Evolutionary conservation across 2,329 filamentous ascomycete species (phyloP).

Genomic region (Hortaea werneckii): DNA sequence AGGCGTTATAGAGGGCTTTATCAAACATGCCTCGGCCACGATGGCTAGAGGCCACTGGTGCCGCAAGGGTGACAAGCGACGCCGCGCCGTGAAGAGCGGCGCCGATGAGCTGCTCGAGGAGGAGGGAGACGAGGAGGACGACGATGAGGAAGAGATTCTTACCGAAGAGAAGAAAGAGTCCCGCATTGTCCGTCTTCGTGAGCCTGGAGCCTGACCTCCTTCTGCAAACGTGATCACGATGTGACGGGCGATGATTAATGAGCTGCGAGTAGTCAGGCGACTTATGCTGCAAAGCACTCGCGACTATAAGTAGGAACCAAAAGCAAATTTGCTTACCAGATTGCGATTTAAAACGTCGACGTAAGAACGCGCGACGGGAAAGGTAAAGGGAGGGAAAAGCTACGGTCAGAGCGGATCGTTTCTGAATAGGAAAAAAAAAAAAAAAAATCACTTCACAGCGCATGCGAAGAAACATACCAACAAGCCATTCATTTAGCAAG

Average conservation of each 20-base stretch:
- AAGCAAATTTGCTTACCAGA: too few species aligned
- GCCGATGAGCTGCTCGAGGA: slow-evolving; percentile 46
- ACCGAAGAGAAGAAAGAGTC: background rate
- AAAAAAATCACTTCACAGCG: too few species aligned
- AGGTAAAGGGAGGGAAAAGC: background rate
- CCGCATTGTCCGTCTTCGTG: slow-evolving; percentile 1
- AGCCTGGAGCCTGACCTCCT: slow-evolving; percentile 6
- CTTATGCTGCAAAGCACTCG: background rate
- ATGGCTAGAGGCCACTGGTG: background rate
- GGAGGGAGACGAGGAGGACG: slow-evolving; percentile 56
- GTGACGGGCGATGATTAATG: slow-evolving; percentile 1
- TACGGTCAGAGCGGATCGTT: too few species aligned
- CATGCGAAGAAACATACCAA: too few species aligned
- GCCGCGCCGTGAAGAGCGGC: slow-evolving; percentile 22
- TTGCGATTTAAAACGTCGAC: too few species aligned
- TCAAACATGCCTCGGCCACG: background rate
- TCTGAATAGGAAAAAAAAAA: too few species aligned
- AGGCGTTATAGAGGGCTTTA: slow-evolving; percentile 38
- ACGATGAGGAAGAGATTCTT: slow-evolving; percentile 33
- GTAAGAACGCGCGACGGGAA: background rate
- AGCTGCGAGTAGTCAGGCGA: background rate
- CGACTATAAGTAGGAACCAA: too few species aligned
- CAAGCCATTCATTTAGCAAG: too few species aligned
- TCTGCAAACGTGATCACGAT: slow-evolving; percentile 1
- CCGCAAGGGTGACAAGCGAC: slow-evolving; percentile 19